phyloP scores from a whole-genome alignment of 768 basidiomycete species.

The Calocybe cyanea region DNA sequence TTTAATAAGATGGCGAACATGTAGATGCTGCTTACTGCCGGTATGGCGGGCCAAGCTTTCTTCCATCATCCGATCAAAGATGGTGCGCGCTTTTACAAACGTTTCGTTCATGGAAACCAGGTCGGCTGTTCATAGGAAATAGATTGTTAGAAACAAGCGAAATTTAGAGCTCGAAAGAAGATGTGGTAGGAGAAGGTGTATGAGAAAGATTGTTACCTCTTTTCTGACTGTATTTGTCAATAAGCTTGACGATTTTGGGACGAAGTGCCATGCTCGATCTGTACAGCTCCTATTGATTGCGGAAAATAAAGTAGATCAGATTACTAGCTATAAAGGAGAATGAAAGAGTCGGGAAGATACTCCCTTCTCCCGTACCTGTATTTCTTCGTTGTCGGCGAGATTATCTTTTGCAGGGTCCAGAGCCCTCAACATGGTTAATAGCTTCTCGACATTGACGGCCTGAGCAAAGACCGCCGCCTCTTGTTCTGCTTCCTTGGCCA shows the following conservation, averaged over 20 bases:
- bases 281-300: conserved; percentile 69
- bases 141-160: too few species aligned
- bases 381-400: conserved; percentile 88
- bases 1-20: background rate
- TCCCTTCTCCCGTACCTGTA: conserved; percentile 53
- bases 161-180: too few species aligned
- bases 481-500: conserved; percentile 79
- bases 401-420: conserved; percentile 78
- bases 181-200: conserved; percentile 22
- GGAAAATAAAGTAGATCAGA: background rate
- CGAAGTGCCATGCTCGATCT: conserved; percentile 84
- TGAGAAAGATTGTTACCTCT: conserved; percentile 38
- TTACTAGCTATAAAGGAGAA: background rate
- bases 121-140: conserved; percentile 48
- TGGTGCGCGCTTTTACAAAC: conserved; percentile 82
- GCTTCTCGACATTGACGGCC: conserved; percentile 77
- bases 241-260: conserved; percentile 93
- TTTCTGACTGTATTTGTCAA: conserved; percentile 97
- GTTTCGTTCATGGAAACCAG: conserved; percentile 93
- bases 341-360: background rate
- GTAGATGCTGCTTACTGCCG: conserved; percentile 40
- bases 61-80: conserved; percentile 94
- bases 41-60: conserved; percentile 77
- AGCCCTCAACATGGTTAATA: conserved; percentile 69
- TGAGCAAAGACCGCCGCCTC: conserved; percentile 88